Evolutionary conservation across 371 early-diverging fungal genomes (phyloP), one percentile per base, ranked within the genome.

Genomic region (Conidiobolus incongruus): DNA sequence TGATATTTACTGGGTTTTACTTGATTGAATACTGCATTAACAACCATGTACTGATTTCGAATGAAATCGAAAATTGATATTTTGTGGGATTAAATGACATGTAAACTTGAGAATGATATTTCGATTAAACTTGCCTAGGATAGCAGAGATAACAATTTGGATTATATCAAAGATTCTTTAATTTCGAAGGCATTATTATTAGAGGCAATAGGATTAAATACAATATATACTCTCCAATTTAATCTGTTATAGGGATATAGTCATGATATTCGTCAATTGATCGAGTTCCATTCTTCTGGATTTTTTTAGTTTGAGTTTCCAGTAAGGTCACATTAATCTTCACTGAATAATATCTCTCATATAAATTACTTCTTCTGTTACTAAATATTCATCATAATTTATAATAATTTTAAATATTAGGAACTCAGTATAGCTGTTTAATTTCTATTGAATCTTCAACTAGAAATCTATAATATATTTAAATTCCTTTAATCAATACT

Each of bases 1-100:
- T 17, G 43, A 43, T 43, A 17, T n/a, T 43, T 4, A 20, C 33
- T 12, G 43, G 43, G 17, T 43, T 43, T 22, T 43, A 33, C 23
- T 10, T 33, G n/a, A 22, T 43, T 13, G 43, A 43, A 22, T 13
- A 23, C 8, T 11, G 11, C 2, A 24, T 5, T 43, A 10, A 22
- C 19, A 20, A 43, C 43, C n/a, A 29, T 22, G 4, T 10, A 11
- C 20, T 16, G 22, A 19, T 43, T 43, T 21, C 2, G 43, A 33
- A 33, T 20, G 20, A 31, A n/a, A 15, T 12, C 43, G 4, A 34
- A 43, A 19, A 34, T 43, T 13, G 43, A 43, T 13, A 4, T 13
- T 17, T 2, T 43, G 17, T 43, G 26, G 26, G 17, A n/a, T 11
- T 15, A 20, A 11, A 21, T 43, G 22, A 29, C 30, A 17, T 15